Evolutionary conservation across 1,284 basidiomycete genomes (phyloP), one percentile per base, ranked within the genome.

Genomic region (Leccinum brunneo-olivaceum): DNA sequence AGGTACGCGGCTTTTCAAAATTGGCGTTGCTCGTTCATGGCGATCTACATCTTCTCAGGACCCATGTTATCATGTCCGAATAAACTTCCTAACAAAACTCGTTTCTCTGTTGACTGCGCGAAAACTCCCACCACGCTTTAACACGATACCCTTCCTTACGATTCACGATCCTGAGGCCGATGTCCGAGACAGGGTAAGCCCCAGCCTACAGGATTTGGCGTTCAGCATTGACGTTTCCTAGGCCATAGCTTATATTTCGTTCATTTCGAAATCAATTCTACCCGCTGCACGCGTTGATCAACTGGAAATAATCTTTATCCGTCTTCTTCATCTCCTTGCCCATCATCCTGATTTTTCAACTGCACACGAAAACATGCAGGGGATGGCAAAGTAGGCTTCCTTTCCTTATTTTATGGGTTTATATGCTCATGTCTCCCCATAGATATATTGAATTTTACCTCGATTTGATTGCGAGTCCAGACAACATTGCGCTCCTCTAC

Each of bases 391-490:
- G 83, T 86, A 58, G 41, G 75, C 58, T 23, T 38, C 9, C 27
- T 40, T 15, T 16, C 5, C n/a, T 18, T 43, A 14, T 10, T 4
- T 29, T 34, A 19, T 19, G 18, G 24, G 10, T 18, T 24, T 19
- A 41, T 4, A 2, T 5, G 1, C 20, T 43, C 36, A 28, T 33
- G 7, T 47, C 7, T 14, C 20, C 40, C 21, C 39, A 5, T 46
- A 91, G 90, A 65, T 96, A 97, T 63, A 74, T 98, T 49, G 81
- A 89, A 19, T 87, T 96, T 56, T 98, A 90, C 63, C 70, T 97
- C 8, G 83, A 90, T 40, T 71, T 80, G 39, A 68, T 98, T 11
- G 81, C 77, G 9, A 79, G 74, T 6, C 60, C 76, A 16, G 84
- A 95, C 37, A 98, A 93, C 52, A 69, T 96, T 11, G 78, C 86